phyloP scores from a whole-genome alignment of 1,284 basidiomycete genomes.

The Leccinum pallidistipes region DNA sequence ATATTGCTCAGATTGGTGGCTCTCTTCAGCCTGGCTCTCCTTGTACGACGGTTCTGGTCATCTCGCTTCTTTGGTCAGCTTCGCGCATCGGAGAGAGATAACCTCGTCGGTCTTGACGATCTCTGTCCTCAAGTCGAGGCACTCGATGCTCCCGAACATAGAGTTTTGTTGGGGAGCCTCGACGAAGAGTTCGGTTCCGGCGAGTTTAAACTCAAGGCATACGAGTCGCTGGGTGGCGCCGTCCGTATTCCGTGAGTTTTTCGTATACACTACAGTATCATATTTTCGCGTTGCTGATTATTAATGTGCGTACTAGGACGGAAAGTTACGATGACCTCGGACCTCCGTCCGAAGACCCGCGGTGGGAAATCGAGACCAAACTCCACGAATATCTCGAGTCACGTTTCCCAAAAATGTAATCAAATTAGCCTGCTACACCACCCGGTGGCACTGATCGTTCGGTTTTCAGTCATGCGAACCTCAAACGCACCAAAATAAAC shows the following conservation, averaged over 20 bases:
- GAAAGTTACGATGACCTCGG: conserved; percentile 44
- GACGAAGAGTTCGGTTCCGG: conserved; percentile 36
- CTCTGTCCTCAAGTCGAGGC: conserved; percentile 37
- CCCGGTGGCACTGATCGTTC: background rate
- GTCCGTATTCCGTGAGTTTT: conserved; percentile 44
- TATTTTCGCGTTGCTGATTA: background rate
- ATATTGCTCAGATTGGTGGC: conserved; percentile 2
- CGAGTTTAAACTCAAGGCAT: conserved; percentile 41
- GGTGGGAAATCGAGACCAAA: conserved; percentile 44
- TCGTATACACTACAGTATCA: background rate
- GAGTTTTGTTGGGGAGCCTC: conserved; percentile 33
- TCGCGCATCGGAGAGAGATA: background rate
- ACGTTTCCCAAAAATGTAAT: conserved; percentile 44
- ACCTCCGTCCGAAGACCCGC: conserved; percentile 42
- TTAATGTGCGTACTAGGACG: conserved; percentile 22
- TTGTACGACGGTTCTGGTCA: conserved; percentile 8
- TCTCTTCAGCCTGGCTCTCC: conserved; percentile 15
- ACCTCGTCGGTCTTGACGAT: conserved; percentile 4
- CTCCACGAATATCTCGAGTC: conserved; percentile 45
- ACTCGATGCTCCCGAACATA: conserved; percentile 32
- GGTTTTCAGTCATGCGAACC: conserved; percentile 42
- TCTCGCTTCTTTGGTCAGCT: background rate
- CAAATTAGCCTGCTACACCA: background rate
- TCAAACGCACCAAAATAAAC: conserved; percentile 54
- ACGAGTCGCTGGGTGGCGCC: conserved; percentile 43